phyloP scores from a whole-genome alignment of 495 filamentous ascomycete genomes.

The Lasiosphaeriaceae sp. region DNA sequence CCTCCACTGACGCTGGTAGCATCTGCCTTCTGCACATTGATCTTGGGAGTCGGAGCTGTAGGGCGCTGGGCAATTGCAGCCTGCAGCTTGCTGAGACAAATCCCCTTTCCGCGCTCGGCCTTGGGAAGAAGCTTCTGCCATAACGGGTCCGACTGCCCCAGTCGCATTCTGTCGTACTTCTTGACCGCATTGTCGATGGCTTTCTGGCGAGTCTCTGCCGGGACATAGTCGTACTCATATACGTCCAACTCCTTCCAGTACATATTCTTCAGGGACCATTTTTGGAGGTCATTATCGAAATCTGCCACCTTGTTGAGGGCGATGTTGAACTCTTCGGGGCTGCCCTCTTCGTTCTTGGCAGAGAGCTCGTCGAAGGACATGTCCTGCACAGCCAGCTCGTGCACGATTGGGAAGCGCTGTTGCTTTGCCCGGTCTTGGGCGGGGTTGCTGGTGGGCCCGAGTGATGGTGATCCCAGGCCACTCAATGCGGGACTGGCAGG shows the following conservation, averaged over 20 bases:
- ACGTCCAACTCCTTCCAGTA: constrained; percentile 80
- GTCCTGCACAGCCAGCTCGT: constrained; percentile 64
- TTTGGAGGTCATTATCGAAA: constrained; percentile 49
- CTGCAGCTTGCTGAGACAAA: constrained; percentile 69
- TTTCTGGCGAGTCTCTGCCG: constrained; percentile 62
- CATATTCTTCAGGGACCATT: constrained; percentile 65
- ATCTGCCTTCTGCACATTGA: constrained; percentile 54
- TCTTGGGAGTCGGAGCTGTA: constrained; percentile 55
- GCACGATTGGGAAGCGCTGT: constrained; percentile 61
- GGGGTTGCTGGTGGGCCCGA: constrained; percentile 52
- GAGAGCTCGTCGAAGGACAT: constrained; percentile 55
- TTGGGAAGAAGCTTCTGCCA: constrained; percentile 78
- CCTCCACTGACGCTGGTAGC: constrained; percentile 53
- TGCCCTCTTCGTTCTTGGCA: constrained; percentile 47
- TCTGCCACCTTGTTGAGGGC: constrained; percentile 59
- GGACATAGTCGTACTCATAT: constrained; percentile 69
- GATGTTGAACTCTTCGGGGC: constrained; percentile 54
- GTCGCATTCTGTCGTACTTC: constrained; percentile 72
- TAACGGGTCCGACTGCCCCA: constrained; percentile 65
- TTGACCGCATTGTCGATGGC: constrained; percentile 84
- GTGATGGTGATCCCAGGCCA: constrained; percentile 44
- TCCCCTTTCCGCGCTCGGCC: constrained; percentile 75
- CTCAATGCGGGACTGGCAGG: constrained; percentile 61
- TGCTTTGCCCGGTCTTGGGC: constrained; percentile 50
- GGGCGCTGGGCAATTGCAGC: constrained; percentile 57